Base-by-base conservation (phyloP, 345 rosid genomes). In the Gossypium australe region DNA sequence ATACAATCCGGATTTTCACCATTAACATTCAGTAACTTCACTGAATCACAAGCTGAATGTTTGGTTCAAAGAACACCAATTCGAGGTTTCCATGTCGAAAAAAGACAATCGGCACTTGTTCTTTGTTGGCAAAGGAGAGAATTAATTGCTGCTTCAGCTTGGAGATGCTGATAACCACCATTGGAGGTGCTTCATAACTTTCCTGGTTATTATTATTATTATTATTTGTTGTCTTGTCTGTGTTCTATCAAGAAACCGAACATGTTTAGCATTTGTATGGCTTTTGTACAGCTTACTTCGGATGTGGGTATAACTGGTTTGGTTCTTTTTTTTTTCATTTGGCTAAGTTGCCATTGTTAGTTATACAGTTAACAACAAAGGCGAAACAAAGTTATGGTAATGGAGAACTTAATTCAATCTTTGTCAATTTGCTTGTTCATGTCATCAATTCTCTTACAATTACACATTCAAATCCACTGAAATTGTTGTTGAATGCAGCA, bases 41-140 rank as follows among this genome's bases (percentile, higher is more conserved):
- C 94, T 7, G 97, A 90, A 76, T 84, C 91, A 47, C 98, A 94
- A 64, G 98, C 98, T 9, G 97, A 92, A 66, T 89, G 89, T 75
- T 82, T 94, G 80, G 77, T 94, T 62, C 89, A 86, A 81, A 82
- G 97, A 79, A 86, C 82, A 64, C 85, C 79, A 9, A 89, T 77
- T 18, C 82, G 87, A 83, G 98, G 98, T 44, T 94, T 94, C 81
- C 91, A 86, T 20, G 89, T 91, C 20, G 98, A 90, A 83, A 94
- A 89, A 81, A 85, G 86, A 59, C 97, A 91, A 75, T 80, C 86
- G 48, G 84, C 87, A 22, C 95, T 94, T 18, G 91, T 86, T 52
- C 87, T 94, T 45, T 92, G 87, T 81, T 94, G 98, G 98, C 94
- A 89, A 81, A 87, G 89, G 67, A 82, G 89, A 73, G 98, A 94